phyloP scores from a whole-genome alignment of 352 stramenopile species.

The Pythium brachiatum region DNA sequence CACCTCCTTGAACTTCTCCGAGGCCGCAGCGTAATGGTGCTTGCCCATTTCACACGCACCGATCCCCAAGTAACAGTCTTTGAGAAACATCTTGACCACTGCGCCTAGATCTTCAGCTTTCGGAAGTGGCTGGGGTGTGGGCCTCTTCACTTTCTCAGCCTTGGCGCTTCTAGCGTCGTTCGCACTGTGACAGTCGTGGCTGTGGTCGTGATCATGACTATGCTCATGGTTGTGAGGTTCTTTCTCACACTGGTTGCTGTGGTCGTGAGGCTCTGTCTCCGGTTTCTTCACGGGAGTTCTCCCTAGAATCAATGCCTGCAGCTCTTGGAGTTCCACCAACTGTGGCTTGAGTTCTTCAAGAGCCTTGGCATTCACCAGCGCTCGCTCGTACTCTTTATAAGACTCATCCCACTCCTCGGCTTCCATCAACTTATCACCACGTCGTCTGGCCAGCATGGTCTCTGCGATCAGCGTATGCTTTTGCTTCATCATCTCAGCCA shows the following conservation, averaged over 20 bases:
- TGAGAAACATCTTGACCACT: slow-evolving; percentile 67
- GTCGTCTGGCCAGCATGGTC: slow-evolving; percentile 40
- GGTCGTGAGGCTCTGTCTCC: neutral
- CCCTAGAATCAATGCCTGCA: neutral
- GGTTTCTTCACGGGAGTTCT: neutral
- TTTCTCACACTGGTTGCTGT: slow-evolving; percentile 18
- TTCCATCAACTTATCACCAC: slow-evolving; percentile 34
- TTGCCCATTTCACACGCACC: slow-evolving; percentile 37
- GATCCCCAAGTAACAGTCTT: slow-evolving; percentile 59
- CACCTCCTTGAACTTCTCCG: slow-evolving; percentile 70
- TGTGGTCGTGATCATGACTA: slow-evolving; percentile 15
- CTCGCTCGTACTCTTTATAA: slow-evolving; percentile 29
- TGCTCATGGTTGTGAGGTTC: slow-evolving; percentile 4
- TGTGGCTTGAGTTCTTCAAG: slow-evolving; percentile 44
- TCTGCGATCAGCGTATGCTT: slow-evolving; percentile 57
- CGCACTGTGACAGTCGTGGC: neutral
- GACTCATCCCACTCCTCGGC: slow-evolving; percentile 16
- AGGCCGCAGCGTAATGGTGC: slow-evolving; percentile 33
- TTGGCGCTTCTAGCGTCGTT: neutral
- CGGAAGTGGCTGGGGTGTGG: slow-evolving; percentile 19
- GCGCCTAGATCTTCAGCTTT: slow-evolving; percentile 50
- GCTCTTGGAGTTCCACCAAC: slow-evolving; percentile 31
- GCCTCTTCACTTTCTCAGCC: slow-evolving; percentile 9
- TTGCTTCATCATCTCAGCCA: slow-evolving; percentile 35
- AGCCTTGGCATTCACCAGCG: slow-evolving; percentile 29